These are phyloP conservation scores for Gremmenia infestans DNA, from an alignment of 2,329 filamentous ascomycete genomes.

Conservation along the genomic window DNA sequence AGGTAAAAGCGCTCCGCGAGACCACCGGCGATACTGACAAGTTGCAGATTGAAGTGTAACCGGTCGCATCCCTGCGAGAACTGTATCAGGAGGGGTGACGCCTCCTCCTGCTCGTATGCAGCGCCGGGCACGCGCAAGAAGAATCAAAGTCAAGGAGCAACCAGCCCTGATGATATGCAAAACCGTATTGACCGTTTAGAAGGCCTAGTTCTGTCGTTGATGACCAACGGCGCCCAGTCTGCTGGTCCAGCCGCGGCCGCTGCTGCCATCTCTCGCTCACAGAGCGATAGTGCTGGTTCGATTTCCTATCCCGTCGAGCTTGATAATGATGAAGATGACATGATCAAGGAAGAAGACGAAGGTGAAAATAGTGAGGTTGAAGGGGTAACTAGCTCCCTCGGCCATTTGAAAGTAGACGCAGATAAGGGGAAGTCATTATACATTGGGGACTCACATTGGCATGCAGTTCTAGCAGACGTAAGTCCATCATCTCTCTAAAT, in stretches of 20 bases:
- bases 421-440: conserved; percentile 75
- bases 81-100: conserved; percentile 82
- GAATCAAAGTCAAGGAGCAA: conserved; percentile 56
- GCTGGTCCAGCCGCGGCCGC: conserved; percentile 54
- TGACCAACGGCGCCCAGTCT: conserved; percentile 77
- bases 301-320: conserved; percentile 34
- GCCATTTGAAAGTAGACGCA: conserved; percentile 74
- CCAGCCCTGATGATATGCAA: conserved; percentile 90
- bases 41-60: conserved; percentile 77
- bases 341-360: conserved; percentile 51
- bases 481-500: conserved; percentile 24
- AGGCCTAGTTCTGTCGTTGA: conserved; percentile 83
- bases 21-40: conserved; percentile 32
- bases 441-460: conserved; percentile 79
- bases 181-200: conserved; percentile 95
- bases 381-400: conserved; percentile 67
- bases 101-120: conserved; percentile 79
- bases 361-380: conserved; percentile 63
- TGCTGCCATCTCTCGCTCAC: conserved; percentile 39
- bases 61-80: conserved; percentile 88
- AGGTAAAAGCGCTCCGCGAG: neutral
- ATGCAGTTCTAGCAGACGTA: conserved; percentile 67
- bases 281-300: conserved; percentile 29
- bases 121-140: conserved; percentile 67
- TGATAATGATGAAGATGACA: conserved; percentile 54